Percentiles rank a stretch among this genome's conserved stretches.
These are phyloP conservation scores for Xylariaceae sp. DNA, from an alignment of 2,329 filamentous ascomycete species.

Conservation along the genomic window DNA sequence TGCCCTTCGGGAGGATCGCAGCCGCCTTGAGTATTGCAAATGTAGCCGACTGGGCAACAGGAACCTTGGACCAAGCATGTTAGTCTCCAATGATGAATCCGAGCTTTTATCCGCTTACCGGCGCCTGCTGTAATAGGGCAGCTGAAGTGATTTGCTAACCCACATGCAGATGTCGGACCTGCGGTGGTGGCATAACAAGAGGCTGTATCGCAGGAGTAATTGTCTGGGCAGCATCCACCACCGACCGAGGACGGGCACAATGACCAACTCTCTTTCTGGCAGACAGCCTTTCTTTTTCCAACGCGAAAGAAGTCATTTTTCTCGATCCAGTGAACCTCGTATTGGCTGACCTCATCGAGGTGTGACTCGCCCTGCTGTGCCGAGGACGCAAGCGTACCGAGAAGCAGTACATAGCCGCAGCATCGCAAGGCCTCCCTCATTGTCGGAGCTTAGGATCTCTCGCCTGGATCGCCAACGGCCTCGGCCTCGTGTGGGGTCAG, in stretches of 20 bases:
- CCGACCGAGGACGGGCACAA: slow-evolving; percentile 24
- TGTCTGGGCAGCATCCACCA: slow-evolving; percentile 46
- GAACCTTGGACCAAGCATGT: slow-evolving; percentile 29
- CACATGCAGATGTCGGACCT: slow-evolving; percentile 37
- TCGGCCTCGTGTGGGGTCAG: too few relatives aligned
- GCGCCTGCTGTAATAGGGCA: slow-evolving; percentile 38
- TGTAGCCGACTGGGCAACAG: slow-evolving; percentile 44
- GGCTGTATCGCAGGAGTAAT: slow-evolving; percentile 45
- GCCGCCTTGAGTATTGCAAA: slow-evolving; percentile 36
- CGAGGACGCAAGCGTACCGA: slow-evolving; percentile 14
- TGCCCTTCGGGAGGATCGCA: slow-evolving; percentile 45
- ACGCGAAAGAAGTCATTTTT: slow-evolving; percentile 13
- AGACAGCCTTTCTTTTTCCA: slow-evolving; percentile 23
- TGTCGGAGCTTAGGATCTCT: slow-evolving; percentile 1
- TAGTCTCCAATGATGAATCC: neutral
- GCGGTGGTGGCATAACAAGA: slow-evolving; percentile 46
- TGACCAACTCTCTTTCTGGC: slow-evolving; percentile 18
- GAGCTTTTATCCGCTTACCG: slow-evolving; percentile 12
- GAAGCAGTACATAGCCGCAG: slow-evolving; percentile 14
- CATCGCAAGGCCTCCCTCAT: slow-evolving; percentile 19
- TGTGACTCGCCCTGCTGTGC: slow-evolving; percentile 6
- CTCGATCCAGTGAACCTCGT: slow-evolving; percentile 23
- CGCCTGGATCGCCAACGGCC: neutral
- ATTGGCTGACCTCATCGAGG: slow-evolving; percentile 10
- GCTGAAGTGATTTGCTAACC: slow-evolving; percentile 34